A percentile compares a stretch with the other conserved stretches of the same genome.
Conservation (phyloP, 1,284 basidiomycete species). For the Boletus holoroseus region DNA sequence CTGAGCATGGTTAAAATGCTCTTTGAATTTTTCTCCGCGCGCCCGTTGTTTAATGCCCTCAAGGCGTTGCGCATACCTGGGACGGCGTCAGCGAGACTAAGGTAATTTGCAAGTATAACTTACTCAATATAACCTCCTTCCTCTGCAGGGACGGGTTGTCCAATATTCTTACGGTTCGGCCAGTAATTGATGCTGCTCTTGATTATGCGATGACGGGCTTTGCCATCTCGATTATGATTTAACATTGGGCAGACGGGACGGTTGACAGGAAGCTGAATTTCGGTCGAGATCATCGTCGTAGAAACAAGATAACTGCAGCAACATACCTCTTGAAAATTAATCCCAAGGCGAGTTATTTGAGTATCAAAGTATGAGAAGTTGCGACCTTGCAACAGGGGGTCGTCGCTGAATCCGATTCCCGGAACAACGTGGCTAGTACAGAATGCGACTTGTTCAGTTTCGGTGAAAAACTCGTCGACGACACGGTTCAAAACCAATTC, state of each 20-base stretch:
- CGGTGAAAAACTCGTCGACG: constrained; percentile 75
- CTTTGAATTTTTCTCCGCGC: constrained; percentile 67
- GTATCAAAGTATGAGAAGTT: constrained; percentile 85
- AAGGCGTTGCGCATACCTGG: constrained; percentile 46
- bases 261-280: constrained; percentile 69
- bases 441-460: constrained; percentile 80
- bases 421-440: constrained; percentile 79
- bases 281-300: constrained; percentile 2
- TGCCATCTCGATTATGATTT: constrained; percentile 68
- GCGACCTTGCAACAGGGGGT: constrained; percentile 77
- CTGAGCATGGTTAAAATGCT: constrained; percentile 66
- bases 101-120: constrained; percentile 11
- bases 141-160: constrained; percentile 42
- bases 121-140: constrained; percentile 61
- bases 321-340: constrained; percentile 63
- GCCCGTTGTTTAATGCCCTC: constrained; percentile 64
- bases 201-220: constrained; percentile 52
- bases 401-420: constrained; percentile 76
- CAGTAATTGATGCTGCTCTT: constrained; percentile 65
- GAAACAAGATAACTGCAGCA: not conserved
- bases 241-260: constrained; percentile 75
- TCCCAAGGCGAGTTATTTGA: constrained; percentile 67
- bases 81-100: not conserved
- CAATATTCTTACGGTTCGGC: constrained; percentile 62
- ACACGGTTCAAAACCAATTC: constrained; percentile 65